phyloP scores from a whole-genome alignment of 1,139 yeast species.

The Kodamaea fungicola region DNA sequence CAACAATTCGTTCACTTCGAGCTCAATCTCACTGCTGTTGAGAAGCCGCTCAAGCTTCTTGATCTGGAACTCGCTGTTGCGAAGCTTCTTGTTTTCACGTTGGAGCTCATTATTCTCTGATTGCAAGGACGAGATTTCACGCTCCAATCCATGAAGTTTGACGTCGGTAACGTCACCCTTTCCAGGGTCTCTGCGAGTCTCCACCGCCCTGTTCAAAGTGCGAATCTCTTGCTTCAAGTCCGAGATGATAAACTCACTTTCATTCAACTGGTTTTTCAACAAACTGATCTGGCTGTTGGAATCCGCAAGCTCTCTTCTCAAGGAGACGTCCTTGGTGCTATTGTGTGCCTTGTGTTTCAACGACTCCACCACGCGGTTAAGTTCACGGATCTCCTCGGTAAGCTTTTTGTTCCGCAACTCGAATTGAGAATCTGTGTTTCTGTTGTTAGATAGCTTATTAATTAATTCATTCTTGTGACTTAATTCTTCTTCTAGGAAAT shows the following conservation, averaged over 20 bases:
- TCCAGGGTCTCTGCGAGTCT: too few species aligned
- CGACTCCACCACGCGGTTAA: slow-evolving; percentile 5
- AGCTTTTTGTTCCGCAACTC: slow-evolving; percentile 9
- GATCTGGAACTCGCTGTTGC: slow-evolving; percentile 4
- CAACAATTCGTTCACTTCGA: slow-evolving; percentile 12
- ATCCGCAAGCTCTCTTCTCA: background rate
- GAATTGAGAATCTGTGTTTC: slow-evolving; percentile 8
- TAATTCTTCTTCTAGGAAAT: slow-evolving; percentile 11
- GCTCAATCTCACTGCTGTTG: slow-evolving; percentile 9
- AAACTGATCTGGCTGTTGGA: background rate
- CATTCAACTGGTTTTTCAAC: slow-evolving; percentile 2
- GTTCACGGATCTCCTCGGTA: slow-evolving; percentile 6
- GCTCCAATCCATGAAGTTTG: background rate
- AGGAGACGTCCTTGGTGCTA: background rate
- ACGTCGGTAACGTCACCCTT: too few species aligned
- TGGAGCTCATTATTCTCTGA: background rate
- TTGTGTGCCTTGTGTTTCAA: slow-evolving; percentile 3
- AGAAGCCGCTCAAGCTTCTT: slow-evolving; percentile 8
- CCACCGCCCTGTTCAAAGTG: slow-evolving; percentile 3
- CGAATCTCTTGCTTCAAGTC: slow-evolving; percentile 9
- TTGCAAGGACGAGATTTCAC: background rate
- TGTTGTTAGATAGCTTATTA: slow-evolving; percentile 9
- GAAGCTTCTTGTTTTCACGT: slow-evolving; percentile 5
- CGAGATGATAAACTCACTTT: slow-evolving; percentile 5
- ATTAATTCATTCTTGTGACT: slow-evolving; percentile 9